Base-by-base conservation (phyloP, 768 basidiomycete species). In the Cantharellus anzutake region DNA sequence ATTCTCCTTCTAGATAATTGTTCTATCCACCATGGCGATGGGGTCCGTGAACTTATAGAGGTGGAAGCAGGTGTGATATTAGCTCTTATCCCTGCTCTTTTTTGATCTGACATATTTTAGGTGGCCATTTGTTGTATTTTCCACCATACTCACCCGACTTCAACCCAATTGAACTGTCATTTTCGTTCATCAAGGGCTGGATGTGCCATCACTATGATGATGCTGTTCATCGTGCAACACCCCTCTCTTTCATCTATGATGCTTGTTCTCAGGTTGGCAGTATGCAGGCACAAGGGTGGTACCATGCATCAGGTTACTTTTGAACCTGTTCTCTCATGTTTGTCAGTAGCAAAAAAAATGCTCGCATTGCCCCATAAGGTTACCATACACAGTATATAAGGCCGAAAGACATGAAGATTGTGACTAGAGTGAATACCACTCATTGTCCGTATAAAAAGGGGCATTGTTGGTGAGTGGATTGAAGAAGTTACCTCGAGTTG, bases 141-240 rank as follows among this genome's bases (percentile, higher is more conserved):
- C 62, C 62, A 37, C 48, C 62, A n/a, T 63, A 63, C 42, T 63
- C 62, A 1, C 62, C 62, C 0, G 62, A 63, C 42, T 62, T 63
- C 51, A 63, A 63, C 38, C 62, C 58, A 4, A 63, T 63, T 38
- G 62, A 63, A 42, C 20, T 59, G 20, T 52, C 44, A 4, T 61
- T 61, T 20, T 61, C 61, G 1, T 11, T 14, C 5, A n/a, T 62
- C 38, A 62, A 62, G 42, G 51, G 60, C 3, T 61, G 53, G 52
- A 48, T 62, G 34, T 41, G 60, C 35, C 35, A 37, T 55, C 52
- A 55, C 44, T 48, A 48, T 39, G 5, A 61, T 51, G 58, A 59
- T 16, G 57, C 29, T 0, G 40, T 16, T 58, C 42, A 41, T 0
- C 41, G 44, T 7, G 11, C 20, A 7, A 48, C 11, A 7, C 44